These are phyloP conservation scores for Leccinum broughii DNA, from an alignment of 768 basidiomycete species.

Conservation along the genomic window DNA sequence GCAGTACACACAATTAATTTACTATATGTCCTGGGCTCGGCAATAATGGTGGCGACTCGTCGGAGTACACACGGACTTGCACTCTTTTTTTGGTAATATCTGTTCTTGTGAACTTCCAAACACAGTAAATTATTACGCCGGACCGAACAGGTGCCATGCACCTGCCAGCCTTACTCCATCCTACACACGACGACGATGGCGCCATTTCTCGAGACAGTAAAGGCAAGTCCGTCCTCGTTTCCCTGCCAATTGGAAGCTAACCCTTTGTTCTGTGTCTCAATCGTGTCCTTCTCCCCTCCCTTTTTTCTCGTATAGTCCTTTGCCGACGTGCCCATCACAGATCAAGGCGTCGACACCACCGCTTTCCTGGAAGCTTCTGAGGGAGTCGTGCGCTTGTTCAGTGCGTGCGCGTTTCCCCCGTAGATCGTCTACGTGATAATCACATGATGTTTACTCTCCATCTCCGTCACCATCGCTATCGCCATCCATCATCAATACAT, in stretches of 20 bases:
- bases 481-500: background rate
- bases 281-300: background rate
- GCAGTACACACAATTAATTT: too few relatives aligned
- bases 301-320: constrained; percentile 72
- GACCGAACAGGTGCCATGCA: background rate
- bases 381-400: constrained; percentile 88
- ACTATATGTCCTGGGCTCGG: too few relatives aligned
- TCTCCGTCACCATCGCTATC: background rate
- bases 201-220: constrained; percentile 72
- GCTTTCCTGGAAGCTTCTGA: constrained; percentile 86
- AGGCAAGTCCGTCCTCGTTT: constrained; percentile 38
- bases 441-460: background rate
- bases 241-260: background rate
- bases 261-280: background rate
- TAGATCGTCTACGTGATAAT: constrained; percentile 1
- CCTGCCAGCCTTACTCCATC: background rate
- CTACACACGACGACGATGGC: constrained; percentile 49
- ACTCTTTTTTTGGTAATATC: background rate
- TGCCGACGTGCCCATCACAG: constrained; percentile 82
- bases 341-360: constrained; percentile 85
- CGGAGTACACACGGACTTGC: background rate
- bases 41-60: too few relatives aligned
- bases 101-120: background rate
- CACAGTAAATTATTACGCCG: background rate
- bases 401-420: constrained; percentile 44